Evolutionary conservation across 129 eudicot species (phyloP).

Genomic region (Solidago caesia): DNA sequence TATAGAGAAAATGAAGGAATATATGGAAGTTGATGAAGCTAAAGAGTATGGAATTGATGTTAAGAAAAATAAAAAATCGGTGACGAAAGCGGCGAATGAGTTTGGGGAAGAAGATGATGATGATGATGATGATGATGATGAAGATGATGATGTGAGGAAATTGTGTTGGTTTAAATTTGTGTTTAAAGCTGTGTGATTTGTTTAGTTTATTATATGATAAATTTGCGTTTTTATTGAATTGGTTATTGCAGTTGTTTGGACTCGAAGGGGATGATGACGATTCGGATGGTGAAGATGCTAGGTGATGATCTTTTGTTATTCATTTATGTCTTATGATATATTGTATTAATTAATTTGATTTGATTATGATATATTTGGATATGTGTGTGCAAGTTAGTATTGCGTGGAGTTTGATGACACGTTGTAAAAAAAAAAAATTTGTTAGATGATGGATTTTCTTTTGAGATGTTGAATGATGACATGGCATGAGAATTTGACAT

Average conservation of each 20-base stretch:
- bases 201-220: background rate
- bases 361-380: background rate
- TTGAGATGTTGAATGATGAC: background rate
- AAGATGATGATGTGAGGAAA: conserved; percentile 59
- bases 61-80: conserved; percentile 32
- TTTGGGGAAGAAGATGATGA: conserved; percentile 37
- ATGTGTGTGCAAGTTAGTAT: background rate
- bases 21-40: conserved; percentile 67
- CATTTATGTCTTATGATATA: background rate
- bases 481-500: background rate
- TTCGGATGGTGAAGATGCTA: conserved; percentile 36
- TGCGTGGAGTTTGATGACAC: background rate
- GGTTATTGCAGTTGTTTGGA: conserved; percentile 54
- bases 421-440: no score
- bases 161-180: background rate
- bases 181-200: background rate
- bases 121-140: conserved; percentile 37
- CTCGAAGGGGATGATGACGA: conserved; percentile 30
- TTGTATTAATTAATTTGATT: background rate
- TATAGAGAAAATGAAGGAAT: conserved; percentile 70
- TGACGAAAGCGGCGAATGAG: conserved; percentile 12
- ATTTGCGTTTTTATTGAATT: background rate
- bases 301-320: conserved; percentile 34
- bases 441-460: background rate
- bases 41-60: conserved; percentile 57